phyloP scores from a whole-genome alignment of 1,284 basidiomycete species.

The Moesziomyces globuligerus region DNA sequence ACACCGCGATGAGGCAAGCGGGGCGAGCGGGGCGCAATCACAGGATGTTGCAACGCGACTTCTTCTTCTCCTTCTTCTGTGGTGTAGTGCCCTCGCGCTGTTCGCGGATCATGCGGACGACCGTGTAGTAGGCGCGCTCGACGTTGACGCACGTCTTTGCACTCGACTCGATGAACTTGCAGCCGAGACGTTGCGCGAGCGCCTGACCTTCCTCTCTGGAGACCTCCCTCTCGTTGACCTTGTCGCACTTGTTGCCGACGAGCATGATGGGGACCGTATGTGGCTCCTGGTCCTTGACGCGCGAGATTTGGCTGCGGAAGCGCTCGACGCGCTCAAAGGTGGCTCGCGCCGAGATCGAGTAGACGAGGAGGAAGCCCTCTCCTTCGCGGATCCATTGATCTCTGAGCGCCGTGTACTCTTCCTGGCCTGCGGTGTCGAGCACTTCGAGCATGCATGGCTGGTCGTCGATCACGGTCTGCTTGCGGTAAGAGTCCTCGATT shows the following conservation, averaged over 20 bases:
- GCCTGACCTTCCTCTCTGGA: slow-evolving; percentile 65
- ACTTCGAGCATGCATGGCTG: slow-evolving; percentile 76
- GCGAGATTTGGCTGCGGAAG: slow-evolving; percentile 67
- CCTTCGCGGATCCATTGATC: slow-evolving; percentile 69
- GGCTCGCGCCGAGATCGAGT: slow-evolving; percentile 68
- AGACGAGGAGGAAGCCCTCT: slow-evolving; percentile 68
- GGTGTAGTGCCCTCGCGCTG: slow-evolving; percentile 56
- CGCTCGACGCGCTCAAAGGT: slow-evolving; percentile 68
- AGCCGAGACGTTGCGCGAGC: slow-evolving; percentile 65
- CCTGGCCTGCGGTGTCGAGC: slow-evolving; percentile 88
- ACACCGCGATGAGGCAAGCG: too few species aligned
- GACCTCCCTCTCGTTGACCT: slow-evolving; percentile 83
- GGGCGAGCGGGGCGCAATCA: too few species aligned
- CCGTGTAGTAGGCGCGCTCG: slow-evolving; percentile 67
- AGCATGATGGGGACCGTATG: slow-evolving; percentile 77
- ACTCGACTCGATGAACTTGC: slow-evolving; percentile 68
- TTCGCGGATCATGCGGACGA: slow-evolving; percentile 62
- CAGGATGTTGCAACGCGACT: slow-evolving; percentile 63
- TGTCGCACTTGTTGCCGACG: slow-evolving; percentile 87
- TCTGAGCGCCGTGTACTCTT: slow-evolving; percentile 68
- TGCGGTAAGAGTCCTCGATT: slow-evolving; percentile 68
- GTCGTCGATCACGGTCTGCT: slow-evolving; percentile 68
- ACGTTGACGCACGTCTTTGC: slow-evolving; percentile 68
- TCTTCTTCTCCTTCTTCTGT: slow-evolving; percentile 62
- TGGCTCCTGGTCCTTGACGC: slow-evolving; percentile 67